A percentile compares a stretch with the other conserved stretches of the same genome.
Evolutionary conservation across 2,329 filamentous ascomycete species (phyloP).

Genomic region (Fusarium ramigenum): DNA sequence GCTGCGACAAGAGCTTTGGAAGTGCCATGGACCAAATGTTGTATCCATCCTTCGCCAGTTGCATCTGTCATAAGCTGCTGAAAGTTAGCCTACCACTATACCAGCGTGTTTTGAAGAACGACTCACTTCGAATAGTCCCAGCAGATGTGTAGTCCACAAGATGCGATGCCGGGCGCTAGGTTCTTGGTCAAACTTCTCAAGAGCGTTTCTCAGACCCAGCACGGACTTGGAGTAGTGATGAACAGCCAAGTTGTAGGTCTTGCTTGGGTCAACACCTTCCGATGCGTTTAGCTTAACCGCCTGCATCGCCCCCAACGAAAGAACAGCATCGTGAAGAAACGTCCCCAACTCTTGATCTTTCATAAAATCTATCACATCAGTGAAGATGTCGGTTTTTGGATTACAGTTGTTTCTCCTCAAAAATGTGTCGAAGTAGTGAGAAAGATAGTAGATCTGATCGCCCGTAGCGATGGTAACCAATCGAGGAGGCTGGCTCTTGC

Average conservation of each 20-base stretch:
- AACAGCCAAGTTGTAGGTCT: conserved; percentile 24
- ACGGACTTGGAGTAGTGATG: conserved; percentile 44
- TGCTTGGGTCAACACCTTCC: not conserved
- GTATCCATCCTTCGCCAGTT: conserved; percentile 47
- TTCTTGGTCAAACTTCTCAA: not conserved
- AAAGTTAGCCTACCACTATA: too few relatives aligned
- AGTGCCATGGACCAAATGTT: conserved; percentile 49
- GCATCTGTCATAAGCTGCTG: conserved; percentile 43
- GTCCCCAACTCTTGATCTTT: conserved; percentile 7
- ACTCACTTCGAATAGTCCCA: conserved; percentile 49
- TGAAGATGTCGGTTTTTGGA: not conserved
- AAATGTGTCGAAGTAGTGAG: conserved; percentile 47
- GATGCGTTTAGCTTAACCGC: conserved; percentile 30
- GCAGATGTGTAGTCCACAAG: conserved; percentile 48
- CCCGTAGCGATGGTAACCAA: not conserved
- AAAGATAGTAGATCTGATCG: conserved; percentile 33
- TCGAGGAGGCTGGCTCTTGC: not conserved
- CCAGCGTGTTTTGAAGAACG: too few relatives aligned
- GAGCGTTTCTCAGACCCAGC: conserved; percentile 29
- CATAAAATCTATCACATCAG: conserved; percentile 39
- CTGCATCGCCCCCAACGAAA: conserved; percentile 47
- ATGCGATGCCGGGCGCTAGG: conserved; percentile 25
- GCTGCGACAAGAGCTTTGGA: conserved; percentile 44
- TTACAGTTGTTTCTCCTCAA: conserved; percentile 43
- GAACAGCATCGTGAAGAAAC: conserved; percentile 43